Conservation (phyloP, 768 basidiomycete genomes). For the Lactarius evosmus region DNA sequence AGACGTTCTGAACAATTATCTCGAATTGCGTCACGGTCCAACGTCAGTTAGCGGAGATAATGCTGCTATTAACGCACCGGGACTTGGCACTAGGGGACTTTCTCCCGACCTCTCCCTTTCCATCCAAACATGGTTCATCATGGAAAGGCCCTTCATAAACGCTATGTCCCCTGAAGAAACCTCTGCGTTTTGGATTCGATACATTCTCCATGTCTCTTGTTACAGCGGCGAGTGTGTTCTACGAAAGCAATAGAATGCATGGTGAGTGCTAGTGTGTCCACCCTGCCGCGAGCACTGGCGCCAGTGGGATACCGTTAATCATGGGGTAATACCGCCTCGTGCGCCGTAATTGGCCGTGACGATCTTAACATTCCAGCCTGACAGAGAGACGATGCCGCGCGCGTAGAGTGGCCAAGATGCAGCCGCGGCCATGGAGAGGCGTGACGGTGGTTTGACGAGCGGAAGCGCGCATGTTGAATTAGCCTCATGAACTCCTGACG, state of each 20-base stretch:
- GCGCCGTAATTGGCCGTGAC: background rate
- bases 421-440: background rate
- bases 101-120: constrained; percentile 1
- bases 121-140: background rate
- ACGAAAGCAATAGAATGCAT: background rate
- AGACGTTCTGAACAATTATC: background rate
- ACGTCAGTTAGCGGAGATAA: background rate
- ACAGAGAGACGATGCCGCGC: background rate
- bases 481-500: constrained; percentile 11
- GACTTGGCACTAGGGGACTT: background rate
- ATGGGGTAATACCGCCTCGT: background rate
- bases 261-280: background rate
- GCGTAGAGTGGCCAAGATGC: background rate
- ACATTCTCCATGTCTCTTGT: background rate
- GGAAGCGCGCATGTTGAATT: constrained; percentile 17
- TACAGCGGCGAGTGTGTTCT: background rate
- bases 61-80: constrained; percentile 2
- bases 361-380: background rate
- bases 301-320: background rate
- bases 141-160: background rate
- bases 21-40: background rate
- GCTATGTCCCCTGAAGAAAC: background rate
- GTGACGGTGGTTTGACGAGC: background rate
- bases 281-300: background rate
- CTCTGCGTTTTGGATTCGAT: background rate